Percentiles rank a stretch among this genome's conserved stretches.
Conservation (phyloP, 306 rosid genomes). For the Aeschynomene evenia region DNA sequence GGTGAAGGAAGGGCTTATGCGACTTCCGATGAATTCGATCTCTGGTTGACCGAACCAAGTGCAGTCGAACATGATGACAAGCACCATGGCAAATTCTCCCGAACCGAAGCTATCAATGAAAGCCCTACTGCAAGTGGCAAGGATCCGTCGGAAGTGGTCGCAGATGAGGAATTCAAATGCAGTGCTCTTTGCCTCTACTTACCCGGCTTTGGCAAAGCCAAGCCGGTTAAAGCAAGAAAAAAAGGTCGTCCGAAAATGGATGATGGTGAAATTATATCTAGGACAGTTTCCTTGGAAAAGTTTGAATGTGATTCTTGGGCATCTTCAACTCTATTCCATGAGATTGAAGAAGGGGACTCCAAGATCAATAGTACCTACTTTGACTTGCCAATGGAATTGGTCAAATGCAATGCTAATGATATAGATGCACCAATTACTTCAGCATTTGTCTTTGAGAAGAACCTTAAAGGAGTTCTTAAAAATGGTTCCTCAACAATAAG, state of each 20-base stretch:
- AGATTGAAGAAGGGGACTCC: slow-evolving; percentile 44
- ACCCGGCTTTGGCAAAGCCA: slow-evolving; percentile 62
- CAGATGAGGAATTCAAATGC: slow-evolving; percentile 55
- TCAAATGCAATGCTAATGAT: slow-evolving; percentile 44
- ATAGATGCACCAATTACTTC: slow-evolving; percentile 53
- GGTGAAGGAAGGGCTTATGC: slow-evolving; percentile 42
- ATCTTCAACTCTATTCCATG: slow-evolving; percentile 43
- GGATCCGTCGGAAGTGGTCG: background rate
- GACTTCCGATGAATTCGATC: slow-evolving; percentile 57
- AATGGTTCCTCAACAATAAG: slow-evolving; percentile 33
- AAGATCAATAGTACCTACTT: slow-evolving; percentile 43
- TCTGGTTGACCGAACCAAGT: slow-evolving; percentile 45
- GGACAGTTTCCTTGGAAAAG: slow-evolving; percentile 68
- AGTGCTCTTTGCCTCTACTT: slow-evolving; percentile 65
- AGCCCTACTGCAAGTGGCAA: background rate
- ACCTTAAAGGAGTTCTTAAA: slow-evolving; percentile 52
- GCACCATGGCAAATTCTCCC: slow-evolving; percentile 21
- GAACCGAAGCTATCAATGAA: slow-evolving; percentile 18
- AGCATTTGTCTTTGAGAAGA: slow-evolving; percentile 61
- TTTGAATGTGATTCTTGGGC: slow-evolving; percentile 92
- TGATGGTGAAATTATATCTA: slow-evolving; percentile 48
- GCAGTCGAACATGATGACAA: background rate
- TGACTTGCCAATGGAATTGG: slow-evolving; percentile 75
- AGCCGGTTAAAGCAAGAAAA: slow-evolving; percentile 45
- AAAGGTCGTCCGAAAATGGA: slow-evolving; percentile 29